Conservation (phyloP, 352 stramenopile genomes). For the Plasmopara viticola region DNA sequence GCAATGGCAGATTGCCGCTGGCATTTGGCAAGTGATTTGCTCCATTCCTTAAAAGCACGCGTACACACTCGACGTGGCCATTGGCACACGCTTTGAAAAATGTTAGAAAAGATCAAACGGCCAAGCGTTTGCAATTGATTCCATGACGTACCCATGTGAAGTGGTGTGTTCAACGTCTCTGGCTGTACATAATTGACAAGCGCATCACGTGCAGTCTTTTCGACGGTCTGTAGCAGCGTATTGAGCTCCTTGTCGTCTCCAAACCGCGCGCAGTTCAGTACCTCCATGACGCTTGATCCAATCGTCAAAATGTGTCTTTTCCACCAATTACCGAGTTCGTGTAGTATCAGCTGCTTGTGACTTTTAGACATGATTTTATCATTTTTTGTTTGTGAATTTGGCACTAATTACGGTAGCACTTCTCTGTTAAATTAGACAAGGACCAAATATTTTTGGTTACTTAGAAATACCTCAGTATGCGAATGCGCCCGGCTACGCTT, state of each 20-base stretch:
- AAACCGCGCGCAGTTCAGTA: constrained; percentile 63
- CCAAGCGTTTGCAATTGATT: not conserved
- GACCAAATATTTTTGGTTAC: too few species aligned
- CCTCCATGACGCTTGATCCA: constrained; percentile 11
- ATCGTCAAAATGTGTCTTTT: too few species aligned
- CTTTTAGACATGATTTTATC: too few species aligned
- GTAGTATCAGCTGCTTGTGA: too few species aligned
- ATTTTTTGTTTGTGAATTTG: too few species aligned
- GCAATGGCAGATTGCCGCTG: constrained; percentile 70
- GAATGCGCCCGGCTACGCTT: too few species aligned
- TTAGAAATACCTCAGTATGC: too few species aligned
- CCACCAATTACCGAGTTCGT: too few species aligned
- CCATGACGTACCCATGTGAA: constrained; percentile 67
- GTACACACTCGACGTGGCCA: constrained; percentile 56
- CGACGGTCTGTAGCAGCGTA: constrained; percentile 27
- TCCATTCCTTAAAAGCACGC: constrained; percentile 47
- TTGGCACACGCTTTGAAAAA: constrained; percentile 60
- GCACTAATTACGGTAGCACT: too few species aligned
- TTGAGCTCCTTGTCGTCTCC: constrained; percentile 63
- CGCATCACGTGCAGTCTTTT: constrained; percentile 14
- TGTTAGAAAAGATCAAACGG: not conserved
- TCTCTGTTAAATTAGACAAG: too few species aligned
- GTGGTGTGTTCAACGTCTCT: constrained; percentile 67
- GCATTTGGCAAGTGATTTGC: constrained; percentile 60
- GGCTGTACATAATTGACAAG: constrained; percentile 74